Evolutionary conservation across 2,329 filamentous ascomycete species (phyloP).

Genomic region (Camillea tinctor): DNA sequence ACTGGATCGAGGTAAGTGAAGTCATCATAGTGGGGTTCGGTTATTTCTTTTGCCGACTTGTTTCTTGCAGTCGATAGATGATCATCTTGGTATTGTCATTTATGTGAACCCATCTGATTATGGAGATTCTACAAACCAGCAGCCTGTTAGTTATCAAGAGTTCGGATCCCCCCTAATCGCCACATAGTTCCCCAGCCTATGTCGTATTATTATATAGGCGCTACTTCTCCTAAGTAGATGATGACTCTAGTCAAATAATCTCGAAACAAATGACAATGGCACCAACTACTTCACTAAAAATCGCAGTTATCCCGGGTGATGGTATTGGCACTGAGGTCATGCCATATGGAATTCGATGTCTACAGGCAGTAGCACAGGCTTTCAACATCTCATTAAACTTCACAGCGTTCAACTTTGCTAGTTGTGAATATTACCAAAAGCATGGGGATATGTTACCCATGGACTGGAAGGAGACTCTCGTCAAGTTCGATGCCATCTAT

Average conservation of each 20-base stretch:
- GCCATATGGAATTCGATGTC: conserved; percentile 58
- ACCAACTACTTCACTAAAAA: conserved; percentile 30
- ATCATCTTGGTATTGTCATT: not conserved
- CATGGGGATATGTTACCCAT: conserved; percentile 43
- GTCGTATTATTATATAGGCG: too few relatives aligned
- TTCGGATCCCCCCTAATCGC: too few relatives aligned
- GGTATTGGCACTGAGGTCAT: conserved; percentile 70
- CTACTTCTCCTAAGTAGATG: not conserved
- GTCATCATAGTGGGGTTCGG: not conserved
- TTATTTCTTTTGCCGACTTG: not conserved
- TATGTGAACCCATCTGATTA: not conserved
- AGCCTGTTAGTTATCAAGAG: not conserved
- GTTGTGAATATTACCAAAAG: conserved; percentile 55
- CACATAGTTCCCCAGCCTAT: too few relatives aligned
- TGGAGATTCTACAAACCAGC: not conserved
- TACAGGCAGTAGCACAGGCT: conserved; percentile 49
- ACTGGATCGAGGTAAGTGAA: too few relatives aligned
- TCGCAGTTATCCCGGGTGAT: conserved; percentile 67
- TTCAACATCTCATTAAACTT: conserved; percentile 57
- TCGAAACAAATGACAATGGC: conserved; percentile 1
- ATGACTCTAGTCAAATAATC: not conserved
- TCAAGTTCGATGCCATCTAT: conserved; percentile 62
- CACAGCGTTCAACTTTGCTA: conserved; percentile 64
- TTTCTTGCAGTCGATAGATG: not conserved
- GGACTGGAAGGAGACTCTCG: conserved; percentile 51